Evolutionary conservation across 306 rosid species (phyloP).

Genomic region (Nissolia schottii): DNA sequence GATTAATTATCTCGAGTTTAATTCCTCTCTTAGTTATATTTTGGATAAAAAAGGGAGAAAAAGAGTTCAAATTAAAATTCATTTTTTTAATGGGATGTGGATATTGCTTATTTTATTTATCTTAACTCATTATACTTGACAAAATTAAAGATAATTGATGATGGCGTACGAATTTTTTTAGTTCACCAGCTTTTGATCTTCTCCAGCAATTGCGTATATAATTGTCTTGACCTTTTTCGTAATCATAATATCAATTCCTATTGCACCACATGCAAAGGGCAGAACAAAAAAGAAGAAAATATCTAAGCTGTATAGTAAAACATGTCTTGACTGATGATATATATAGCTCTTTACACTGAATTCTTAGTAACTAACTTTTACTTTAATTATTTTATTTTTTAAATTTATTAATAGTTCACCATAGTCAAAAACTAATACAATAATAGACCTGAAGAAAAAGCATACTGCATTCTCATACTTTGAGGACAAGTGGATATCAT

Average conservation of each 20-base stretch:
- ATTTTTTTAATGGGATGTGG: background rate
- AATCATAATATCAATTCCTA: background rate
- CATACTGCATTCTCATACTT: slow-evolving; percentile 19
- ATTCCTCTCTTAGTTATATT: background rate
- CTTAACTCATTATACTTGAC: background rate
- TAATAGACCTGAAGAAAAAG: slow-evolving; percentile 8
- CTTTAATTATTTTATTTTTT: background rate
- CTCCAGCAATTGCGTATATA: background rate
- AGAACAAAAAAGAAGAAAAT: background rate
- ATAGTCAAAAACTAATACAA: background rate
- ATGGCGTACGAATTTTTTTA: background rate
- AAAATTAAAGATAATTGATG: background rate
- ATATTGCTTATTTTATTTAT: background rate
- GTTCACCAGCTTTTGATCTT: background rate
- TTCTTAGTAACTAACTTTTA: background rate
- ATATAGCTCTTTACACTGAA: background rate
- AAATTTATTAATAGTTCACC: background rate
- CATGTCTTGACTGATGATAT: background rate
- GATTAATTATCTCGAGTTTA: background rate
- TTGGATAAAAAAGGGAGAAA: background rate
- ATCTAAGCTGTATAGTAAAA: background rate
- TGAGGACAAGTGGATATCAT: slow-evolving; percentile 37
- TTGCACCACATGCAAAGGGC: background rate
- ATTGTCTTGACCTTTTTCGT: background rate
- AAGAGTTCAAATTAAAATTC: background rate